These are phyloP conservation scores for Acer campestre DNA, from an alignment of 345 rosid genomes.

Conservation along the genomic window DNA sequence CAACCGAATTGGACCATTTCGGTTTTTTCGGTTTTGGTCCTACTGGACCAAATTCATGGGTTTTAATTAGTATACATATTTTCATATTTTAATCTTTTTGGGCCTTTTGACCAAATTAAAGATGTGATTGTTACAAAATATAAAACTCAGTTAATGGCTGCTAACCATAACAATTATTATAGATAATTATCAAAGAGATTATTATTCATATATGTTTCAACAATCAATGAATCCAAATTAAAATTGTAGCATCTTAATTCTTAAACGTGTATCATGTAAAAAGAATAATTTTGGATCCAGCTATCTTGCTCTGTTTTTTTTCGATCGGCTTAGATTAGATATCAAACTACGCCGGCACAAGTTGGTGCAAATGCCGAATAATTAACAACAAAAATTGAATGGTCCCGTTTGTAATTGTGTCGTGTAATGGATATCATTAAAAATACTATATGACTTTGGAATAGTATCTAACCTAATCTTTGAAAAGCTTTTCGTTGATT, in stretches of 20 bases:
- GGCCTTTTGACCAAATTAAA: too few species aligned
- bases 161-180: not conserved
- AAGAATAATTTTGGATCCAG: not conserved
- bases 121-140: too few species aligned
- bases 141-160: not conserved
- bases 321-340: not conserved
- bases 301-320: not conserved
- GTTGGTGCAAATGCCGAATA: slow-evolving; percentile 3
- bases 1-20: too few species aligned
- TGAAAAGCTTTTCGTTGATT: slow-evolving; percentile 8
- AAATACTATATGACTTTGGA: slow-evolving; percentile 4
- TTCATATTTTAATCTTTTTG: too few species aligned
- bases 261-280: not conserved
- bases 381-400: slow-evolving; percentile 4
- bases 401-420: not conserved
- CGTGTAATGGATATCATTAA: slow-evolving; percentile 22
- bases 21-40: too few species aligned
- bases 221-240: too few species aligned
- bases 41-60: too few species aligned
- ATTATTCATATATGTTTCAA: too few species aligned
- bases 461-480: slow-evolving; percentile 33
- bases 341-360: not conserved
- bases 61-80: too few species aligned
- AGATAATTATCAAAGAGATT: not conserved
- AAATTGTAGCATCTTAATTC: not conserved